A percentile compares a stretch with the other conserved stretches of the same genome.
phyloP scores from a whole-genome alignment of 352 stramenopile genomes.

The Salisapilia sapeloensis region DNA sequence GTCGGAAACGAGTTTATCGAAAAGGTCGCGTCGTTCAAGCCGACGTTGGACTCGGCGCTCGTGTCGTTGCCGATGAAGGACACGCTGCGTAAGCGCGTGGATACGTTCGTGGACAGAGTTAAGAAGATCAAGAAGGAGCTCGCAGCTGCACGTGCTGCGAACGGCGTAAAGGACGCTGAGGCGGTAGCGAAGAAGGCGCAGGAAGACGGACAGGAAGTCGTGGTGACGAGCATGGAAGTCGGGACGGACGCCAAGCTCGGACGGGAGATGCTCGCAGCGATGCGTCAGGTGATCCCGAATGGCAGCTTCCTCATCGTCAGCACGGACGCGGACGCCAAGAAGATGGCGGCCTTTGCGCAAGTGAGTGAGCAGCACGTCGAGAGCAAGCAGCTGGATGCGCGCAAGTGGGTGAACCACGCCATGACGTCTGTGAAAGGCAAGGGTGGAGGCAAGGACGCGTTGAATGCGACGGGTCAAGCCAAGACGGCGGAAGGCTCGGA shows the following conservation, averaged over 20 bases:
- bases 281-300: constrained; percentile 50
- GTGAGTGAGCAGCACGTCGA: constrained; percentile 72
- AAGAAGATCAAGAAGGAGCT: constrained; percentile 73
- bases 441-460: constrained; percentile 85
- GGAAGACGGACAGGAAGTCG: constrained; percentile 35
- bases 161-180: constrained; percentile 41
- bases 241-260: constrained; percentile 89
- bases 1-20: constrained; percentile 64
- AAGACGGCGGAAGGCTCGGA: constrained; percentile 60
- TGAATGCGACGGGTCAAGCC: constrained; percentile 60
- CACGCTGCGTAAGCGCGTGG: constrained; percentile 51
- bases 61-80: constrained; percentile 88
- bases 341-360: constrained; percentile 87
- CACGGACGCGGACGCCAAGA: constrained; percentile 81
- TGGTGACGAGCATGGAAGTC: constrained; percentile 87
- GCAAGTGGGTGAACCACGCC: constrained; percentile 87
- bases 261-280: constrained; percentile 89
- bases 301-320: constrained; percentile 90
- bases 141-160: constrained; percentile 41
- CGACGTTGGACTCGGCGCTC: constrained; percentile 72
- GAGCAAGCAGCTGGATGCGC: constrained; percentile 66
- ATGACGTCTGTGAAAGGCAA: constrained; percentile 88
- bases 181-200: constrained; percentile 35
- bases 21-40: constrained; percentile 83
- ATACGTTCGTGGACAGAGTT: constrained; percentile 49